phyloP scores from a whole-genome alignment of 139 green algal species.

The Coelastrella sp. region DNA sequence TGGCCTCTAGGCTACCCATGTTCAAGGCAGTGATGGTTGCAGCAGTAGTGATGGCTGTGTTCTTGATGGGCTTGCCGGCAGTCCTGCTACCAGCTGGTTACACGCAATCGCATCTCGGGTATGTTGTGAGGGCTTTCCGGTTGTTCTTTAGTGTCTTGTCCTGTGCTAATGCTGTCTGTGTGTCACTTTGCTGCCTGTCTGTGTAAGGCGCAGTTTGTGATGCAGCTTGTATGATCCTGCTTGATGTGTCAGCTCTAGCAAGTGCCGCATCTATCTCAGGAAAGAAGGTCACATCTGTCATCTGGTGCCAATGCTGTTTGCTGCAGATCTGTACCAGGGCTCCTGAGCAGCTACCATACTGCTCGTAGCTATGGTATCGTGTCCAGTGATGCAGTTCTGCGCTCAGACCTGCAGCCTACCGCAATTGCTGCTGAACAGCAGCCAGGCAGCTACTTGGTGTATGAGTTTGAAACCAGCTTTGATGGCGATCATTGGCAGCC shows the following conservation, averaged over 20 bases:
- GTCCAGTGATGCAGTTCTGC: neutral
- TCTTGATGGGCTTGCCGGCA: constrained; percentile 11
- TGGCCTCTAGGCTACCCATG: neutral
- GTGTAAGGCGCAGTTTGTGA: no score
- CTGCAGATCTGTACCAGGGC: constrained; percentile 4
- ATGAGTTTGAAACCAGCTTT: constrained; percentile 7
- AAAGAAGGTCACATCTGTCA: neutral
- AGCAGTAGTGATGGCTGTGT: neutral
- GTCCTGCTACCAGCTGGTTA: constrained; percentile 26
- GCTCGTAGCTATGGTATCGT: constrained; percentile 8
- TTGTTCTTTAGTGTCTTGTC: neutral
- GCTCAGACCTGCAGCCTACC: no score
- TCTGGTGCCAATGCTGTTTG: neutral
- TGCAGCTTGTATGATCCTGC: no score
- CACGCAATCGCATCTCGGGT: neutral
- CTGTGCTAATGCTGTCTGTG: neutral
- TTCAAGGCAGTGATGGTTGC: neutral
- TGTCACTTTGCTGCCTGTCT: no score
- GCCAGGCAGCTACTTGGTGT: constrained; percentile 23
- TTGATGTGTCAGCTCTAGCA: neutral
- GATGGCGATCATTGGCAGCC: neutral
- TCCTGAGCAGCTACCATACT: constrained; percentile 11
- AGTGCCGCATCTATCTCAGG: neutral
- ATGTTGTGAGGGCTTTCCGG: neutral
- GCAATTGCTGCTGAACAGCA: neutral